Evolutionary conservation across 1,284 basidiomycete genomes (phyloP).

Genomic region (Mycocalia duriaeana): DNA sequence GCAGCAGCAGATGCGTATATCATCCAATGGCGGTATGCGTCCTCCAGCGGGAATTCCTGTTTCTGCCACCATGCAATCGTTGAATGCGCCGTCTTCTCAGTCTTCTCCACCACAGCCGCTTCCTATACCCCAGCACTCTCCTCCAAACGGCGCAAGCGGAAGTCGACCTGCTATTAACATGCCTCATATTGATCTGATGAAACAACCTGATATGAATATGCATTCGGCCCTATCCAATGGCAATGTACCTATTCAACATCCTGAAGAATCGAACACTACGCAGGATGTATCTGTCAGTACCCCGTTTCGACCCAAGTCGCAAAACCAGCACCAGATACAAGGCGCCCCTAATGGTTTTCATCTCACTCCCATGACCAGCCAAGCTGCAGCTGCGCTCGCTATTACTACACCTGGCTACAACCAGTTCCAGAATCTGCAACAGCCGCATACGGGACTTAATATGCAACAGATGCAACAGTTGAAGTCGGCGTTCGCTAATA

Average conservation of each 20-base stretch:
- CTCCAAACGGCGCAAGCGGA: conserved; percentile 28
- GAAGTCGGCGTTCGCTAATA: conserved; percentile 43
- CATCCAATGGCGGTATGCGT: conserved; percentile 49
- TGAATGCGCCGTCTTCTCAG: too few species aligned
- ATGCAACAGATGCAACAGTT: conserved; percentile 52
- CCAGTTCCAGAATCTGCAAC: conserved; percentile 23
- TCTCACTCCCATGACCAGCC: conserved; percentile 36
- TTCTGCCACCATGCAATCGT: too few species aligned
- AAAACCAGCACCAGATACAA: conserved; percentile 31
- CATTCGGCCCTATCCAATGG: conserved; percentile 29
- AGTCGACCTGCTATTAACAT: conserved; percentile 38
- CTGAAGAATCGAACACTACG: conserved; percentile 19
- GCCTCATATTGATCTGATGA: conserved; percentile 37
- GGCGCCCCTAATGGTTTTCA: conserved; percentile 32
- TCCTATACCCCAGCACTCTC: conserved; percentile 27
- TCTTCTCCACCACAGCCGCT: conserved; percentile 36
- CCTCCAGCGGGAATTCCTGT: conserved; percentile 27
- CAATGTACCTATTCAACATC: conserved; percentile 22
- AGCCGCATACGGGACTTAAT: too few species aligned
- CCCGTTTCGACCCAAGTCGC: conserved; percentile 41
- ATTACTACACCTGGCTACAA: conserved; percentile 15
- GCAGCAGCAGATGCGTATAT: conserved; percentile 55
- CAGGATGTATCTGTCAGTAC: conserved; percentile 20
- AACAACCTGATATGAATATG: conserved; percentile 18
- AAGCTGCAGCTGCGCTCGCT: conserved; percentile 39